A percentile compares a stretch with the other conserved stretches of the same genome.
These are phyloP conservation scores for Amanita exitialis DNA, from an alignment of 768 basidiomycete genomes.

Conservation along the genomic window DNA sequence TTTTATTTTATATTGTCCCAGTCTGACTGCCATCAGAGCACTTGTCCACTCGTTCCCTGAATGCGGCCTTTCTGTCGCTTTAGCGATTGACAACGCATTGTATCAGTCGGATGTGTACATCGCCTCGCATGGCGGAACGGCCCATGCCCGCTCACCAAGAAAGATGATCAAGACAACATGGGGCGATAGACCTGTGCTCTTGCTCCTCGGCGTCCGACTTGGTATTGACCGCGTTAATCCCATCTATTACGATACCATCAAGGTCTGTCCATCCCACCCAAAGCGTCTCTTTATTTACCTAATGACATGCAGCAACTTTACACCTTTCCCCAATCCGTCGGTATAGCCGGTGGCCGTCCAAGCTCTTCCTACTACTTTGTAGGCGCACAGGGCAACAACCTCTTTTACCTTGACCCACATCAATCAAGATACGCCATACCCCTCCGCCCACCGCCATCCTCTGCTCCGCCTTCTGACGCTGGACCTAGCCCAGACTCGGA, in stretches of 20 bases:
- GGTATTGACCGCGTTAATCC: conserved; percentile 94
- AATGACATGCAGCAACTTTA: conserved; percentile 56
- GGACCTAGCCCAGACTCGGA: conserved; percentile 12
- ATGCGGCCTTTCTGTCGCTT: conserved; percentile 69
- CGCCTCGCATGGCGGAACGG: conserved; percentile 44
- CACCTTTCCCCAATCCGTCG: conserved; percentile 90
- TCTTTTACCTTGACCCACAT: conserved; percentile 79
- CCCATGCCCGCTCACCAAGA: conserved; percentile 17
- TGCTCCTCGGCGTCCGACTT: conserved; percentile 78
- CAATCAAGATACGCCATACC: conserved; percentile 72
- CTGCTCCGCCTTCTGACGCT: neutral
- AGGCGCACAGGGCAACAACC: conserved; percentile 78
- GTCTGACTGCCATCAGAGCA: conserved; percentile 31
- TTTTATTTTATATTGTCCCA: neutral
- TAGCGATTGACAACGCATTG: conserved; percentile 75
- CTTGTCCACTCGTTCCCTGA: conserved; percentile 75
- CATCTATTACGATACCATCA: conserved; percentile 78
- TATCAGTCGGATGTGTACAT: conserved; percentile 82
- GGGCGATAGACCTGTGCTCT: conserved; percentile 79
- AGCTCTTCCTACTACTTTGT: conserved; percentile 99
- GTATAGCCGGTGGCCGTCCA: conserved; percentile 93
- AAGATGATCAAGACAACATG: conserved; percentile 32
- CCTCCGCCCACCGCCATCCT: conserved; percentile 33
- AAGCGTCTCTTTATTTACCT: neutral
- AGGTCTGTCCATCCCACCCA: conserved; percentile 19